A percentile compares a stretch with the other conserved stretches of the same genome.
Conservation (phyloP, 805 yeast species). For the Candida sakaeoensis region DNA sequence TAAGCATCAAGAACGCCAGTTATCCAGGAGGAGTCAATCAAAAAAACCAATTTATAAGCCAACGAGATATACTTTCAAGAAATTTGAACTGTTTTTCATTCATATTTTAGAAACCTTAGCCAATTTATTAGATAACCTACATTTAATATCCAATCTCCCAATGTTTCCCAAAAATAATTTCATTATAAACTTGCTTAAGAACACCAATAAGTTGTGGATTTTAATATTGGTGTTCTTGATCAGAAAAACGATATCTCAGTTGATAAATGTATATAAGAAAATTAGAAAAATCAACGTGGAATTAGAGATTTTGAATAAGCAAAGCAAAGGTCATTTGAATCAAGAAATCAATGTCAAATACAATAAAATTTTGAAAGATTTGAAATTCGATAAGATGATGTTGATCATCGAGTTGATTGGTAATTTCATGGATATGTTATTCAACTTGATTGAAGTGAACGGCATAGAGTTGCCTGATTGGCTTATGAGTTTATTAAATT, state of each 20-base stretch:
- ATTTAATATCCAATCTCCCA: slow-evolving; percentile 39
- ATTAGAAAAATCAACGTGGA: slow-evolving; percentile 37
- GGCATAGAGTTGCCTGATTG: slow-evolving; percentile 36
- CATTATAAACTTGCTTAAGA: slow-evolving; percentile 28
- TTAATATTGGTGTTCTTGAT: slow-evolving; percentile 37
- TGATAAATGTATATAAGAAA: slow-evolving; percentile 35
- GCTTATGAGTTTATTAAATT: slow-evolving; percentile 38
- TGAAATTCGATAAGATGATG: slow-evolving; percentile 42
- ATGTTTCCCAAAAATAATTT: slow-evolving; percentile 33
- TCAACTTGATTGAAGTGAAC: slow-evolving; percentile 37
- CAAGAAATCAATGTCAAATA: slow-evolving; percentile 31
- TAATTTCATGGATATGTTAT: slow-evolving; percentile 37
- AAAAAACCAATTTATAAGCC: slow-evolving; percentile 6
- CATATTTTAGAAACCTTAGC: slow-evolving; percentile 34
- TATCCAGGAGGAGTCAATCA: too few species aligned
- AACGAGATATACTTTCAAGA: slow-evolving; percentile 25
- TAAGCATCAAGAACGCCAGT: too few species aligned
- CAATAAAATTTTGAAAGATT: slow-evolving; percentile 38
- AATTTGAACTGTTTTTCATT: slow-evolving; percentile 26
- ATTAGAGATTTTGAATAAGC: slow-evolving; percentile 25
- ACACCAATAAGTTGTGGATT: slow-evolving; percentile 43
- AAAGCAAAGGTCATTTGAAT: slow-evolving; percentile 17
- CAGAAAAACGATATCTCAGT: slow-evolving; percentile 39
- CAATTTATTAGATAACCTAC: slow-evolving; percentile 38
- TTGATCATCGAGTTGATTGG: slow-evolving; percentile 38